Base-by-base conservation (phyloP, 352 stramenopile genomes). In the Globisporangium spiculum region DNA sequence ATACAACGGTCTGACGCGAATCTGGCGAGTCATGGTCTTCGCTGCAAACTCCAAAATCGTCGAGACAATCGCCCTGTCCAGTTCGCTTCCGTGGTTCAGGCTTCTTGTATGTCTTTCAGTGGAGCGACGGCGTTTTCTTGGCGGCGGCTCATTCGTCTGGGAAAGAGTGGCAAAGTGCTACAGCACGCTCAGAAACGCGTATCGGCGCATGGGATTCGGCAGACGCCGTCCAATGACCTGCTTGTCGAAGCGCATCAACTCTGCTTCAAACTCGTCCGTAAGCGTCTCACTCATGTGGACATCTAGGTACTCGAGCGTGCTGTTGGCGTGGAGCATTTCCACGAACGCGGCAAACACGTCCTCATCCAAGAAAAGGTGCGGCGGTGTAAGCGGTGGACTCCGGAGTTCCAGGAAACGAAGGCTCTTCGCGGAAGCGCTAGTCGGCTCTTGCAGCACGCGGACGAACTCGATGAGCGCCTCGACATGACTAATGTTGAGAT, bases 11-110 rank as follows among this genome's bases (percentile, higher is more conserved):
- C 38, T 14, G 38, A 20, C 38, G 12, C 38, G 5, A 46, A 46
- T 6, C 12, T 20, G 14, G 12, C 38, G 38, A 16, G 12, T 46
- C 38, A 46, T 14, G 0, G 38, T 20, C 53, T 65, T 1, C 9
- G 18, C 44, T 27, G 44, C 60, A 26, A 65, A 58, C 44, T 18
- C 60, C 27, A 65, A 65, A 38, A 65, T 55, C 3, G 10, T 16
- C 27, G 18, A 38, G 27, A 58, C 16, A 1, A 65, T 8, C 18
- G 18, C 20, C 1, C 0, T 4, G 10, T 57, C 60, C 6, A 64
- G 36, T 20, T 48, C 8, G n/a, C 18, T 58, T 36, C 26, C 4
- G 53, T 24, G 4, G 14, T 38, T 27, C 14, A 59, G 27, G 24
- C 7, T 27, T 6, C 18, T 41, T 41, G 34, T 41, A 10, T 41